Evolutionary conservation across 352 stramenopile genomes (phyloP), one percentile per base, ranked within the genome.

Genomic region (Globisporangium canariense): DNA sequence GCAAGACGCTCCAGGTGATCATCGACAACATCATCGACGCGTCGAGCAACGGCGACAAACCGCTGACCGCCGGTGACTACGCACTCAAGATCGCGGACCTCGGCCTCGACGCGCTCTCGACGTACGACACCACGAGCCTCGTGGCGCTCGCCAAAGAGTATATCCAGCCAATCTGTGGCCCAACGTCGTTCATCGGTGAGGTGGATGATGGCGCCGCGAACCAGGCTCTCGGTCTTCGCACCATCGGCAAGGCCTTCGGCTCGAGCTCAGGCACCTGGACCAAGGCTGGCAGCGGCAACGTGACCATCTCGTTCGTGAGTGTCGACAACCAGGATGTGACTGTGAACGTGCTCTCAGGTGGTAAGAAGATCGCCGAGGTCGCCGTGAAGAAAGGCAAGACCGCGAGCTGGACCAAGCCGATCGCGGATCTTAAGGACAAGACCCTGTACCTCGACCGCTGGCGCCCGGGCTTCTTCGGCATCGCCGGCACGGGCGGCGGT

Each of bases 371-470:
- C 16, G 71, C 74, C 11, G 56, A 86, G 45, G 71, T 88, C 10
- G 45, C 74, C 0, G 67, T 89, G 4, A 53, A 65, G 16, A 71
- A 75, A n/a, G 75, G 77, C 5, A 28, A 61, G 32, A 79, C 61
- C 10, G 75, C 74, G 1, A 57, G 25, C 30, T 88, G 78, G 77
- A 75, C 67, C 3, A 74, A 73, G n/a, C 72, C 62, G 4, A 49
- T 86, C 10, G 28, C 47, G 0, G 65, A 71, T 22, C 40, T 90
- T 49, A 63, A 74, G 50, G 69, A 74, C 59, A 88, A 85, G 74
- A 91, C 83, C 3, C 22, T 90, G 52, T 91, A 89, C 73, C 34
- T 90, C 54, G 80, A 89, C 71, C 80, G 81, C 8, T 90, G 79
- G 78, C 81, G 83, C 18, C 67, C 78, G 4, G 77, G 76, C 16